These are phyloP conservation scores for Pestalotiopsis sp. DNA, from an alignment of 2,329 filamentous ascomycete species.

Conservation along the genomic window DNA sequence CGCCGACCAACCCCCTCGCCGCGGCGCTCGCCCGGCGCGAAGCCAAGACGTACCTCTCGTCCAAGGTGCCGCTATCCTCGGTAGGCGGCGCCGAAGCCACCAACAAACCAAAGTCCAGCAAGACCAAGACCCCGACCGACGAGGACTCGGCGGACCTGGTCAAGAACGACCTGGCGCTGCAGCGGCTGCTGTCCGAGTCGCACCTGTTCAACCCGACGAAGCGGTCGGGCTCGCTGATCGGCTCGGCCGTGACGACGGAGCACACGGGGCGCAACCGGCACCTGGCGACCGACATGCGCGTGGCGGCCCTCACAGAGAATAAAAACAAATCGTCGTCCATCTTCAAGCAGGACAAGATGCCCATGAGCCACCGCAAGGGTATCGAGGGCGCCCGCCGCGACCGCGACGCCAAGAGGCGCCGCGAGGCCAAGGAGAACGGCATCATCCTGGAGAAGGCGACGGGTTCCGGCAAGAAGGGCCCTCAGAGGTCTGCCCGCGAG, in stretches of 20 bases:
- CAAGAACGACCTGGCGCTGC: slow-evolving; percentile 89
- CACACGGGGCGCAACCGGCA: slow-evolving; percentile 72
- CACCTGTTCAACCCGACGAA: slow-evolving; percentile 71
- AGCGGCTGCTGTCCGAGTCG: slow-evolving; percentile 88
- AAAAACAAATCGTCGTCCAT: slow-evolving; percentile 52
- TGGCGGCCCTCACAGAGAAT: slow-evolving; percentile 63
- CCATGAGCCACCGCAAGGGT: slow-evolving; percentile 83
- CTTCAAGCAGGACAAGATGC: slow-evolving; percentile 83
- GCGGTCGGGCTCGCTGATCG: slow-evolving; percentile 36
- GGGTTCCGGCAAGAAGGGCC: slow-evolving; percentile 39
- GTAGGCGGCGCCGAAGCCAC: slow-evolving; percentile 27
- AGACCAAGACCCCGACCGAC: slow-evolving; percentile 36
- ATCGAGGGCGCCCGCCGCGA: slow-evolving; percentile 69
- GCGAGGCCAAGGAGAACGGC: slow-evolving; percentile 86
- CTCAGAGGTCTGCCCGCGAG: slow-evolving; percentile 39
- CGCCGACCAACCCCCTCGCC: slow-evolving; percentile 35
- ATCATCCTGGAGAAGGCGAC: slow-evolving; percentile 74
- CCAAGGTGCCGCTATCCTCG: slow-evolving; percentile 46
- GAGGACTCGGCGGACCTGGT: slow-evolving; percentile 72
- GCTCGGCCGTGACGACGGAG: slow-evolving; percentile 36
- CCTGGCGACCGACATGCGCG: slow-evolving; percentile 80
- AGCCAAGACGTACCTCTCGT: slow-evolving; percentile 71
- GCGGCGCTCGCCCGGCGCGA: slow-evolving; percentile 66
- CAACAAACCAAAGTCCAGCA: slow-evolving; percentile 24
- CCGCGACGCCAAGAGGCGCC: slow-evolving; percentile 72